Evolutionary conservation across 2,329 filamentous ascomycete genomes (phyloP).

Genomic region (Colletotrichum sublineola): DNA sequence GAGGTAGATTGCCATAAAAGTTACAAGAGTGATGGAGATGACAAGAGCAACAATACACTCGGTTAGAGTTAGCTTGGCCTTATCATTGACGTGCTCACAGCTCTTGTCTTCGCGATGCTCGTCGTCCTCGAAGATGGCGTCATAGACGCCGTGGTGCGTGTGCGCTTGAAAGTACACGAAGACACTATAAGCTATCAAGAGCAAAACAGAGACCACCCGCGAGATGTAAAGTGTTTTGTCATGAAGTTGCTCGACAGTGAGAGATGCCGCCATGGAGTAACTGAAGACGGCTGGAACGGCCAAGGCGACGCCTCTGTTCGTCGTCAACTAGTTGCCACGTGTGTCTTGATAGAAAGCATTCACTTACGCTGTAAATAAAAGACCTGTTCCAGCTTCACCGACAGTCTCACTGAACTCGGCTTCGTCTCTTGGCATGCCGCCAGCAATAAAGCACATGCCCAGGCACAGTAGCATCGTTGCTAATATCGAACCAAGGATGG

Average conservation of each 20-base stretch:
- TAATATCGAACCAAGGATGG: constrained; percentile 85
- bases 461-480: constrained; percentile 86
- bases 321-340: background rate
- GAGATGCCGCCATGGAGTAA: constrained; percentile 52
- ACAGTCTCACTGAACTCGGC: constrained; percentile 81
- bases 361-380: constrained; percentile 82
- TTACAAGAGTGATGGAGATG: constrained; percentile 77
- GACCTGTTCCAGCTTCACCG: constrained; percentile 81
- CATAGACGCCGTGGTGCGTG: constrained; percentile 82
- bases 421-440: constrained; percentile 76
- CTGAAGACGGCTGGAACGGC: constrained; percentile 69
- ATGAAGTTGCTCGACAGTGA: constrained; percentile 55
- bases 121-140: constrained; percentile 78
- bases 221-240: constrained; percentile 74
- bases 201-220: constrained; percentile 76
- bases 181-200: constrained; percentile 76
- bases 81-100: constrained; percentile 70
- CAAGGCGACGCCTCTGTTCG: constrained; percentile 51
- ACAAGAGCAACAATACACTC: constrained; percentile 77
- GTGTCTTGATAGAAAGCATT: constrained; percentile 26
- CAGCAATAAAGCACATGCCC: constrained; percentile 83
- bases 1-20: constrained; percentile 80
- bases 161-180: constrained; percentile 80
- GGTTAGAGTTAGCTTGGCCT: constrained; percentile 79
- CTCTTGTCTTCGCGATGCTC: constrained; percentile 76